phyloP scores from a whole-genome alignment of 768 basidiomycete species.

The Myochromella boudieri region DNA sequence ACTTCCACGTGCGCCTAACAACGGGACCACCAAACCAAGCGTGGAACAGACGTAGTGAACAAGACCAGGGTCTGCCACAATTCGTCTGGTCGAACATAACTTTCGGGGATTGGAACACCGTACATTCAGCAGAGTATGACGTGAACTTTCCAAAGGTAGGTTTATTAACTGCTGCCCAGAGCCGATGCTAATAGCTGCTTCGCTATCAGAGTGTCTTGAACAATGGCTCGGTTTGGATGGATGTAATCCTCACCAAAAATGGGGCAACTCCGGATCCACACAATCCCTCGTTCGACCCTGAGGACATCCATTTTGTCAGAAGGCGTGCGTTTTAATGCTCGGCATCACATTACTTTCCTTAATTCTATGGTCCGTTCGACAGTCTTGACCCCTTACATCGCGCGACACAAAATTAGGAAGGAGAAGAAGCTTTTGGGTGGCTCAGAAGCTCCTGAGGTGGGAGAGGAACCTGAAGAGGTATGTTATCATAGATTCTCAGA shows the following conservation, averaged over 20 bases:
- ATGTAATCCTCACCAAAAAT: slow-evolving; percentile 72
- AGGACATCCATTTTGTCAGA: slow-evolving; percentile 66
- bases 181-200: background rate
- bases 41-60: slow-evolving; percentile 52
- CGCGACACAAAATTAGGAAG: slow-evolving; percentile 71
- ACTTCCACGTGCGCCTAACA: slow-evolving; percentile 75
- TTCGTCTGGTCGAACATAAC: slow-evolving; percentile 79
- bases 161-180: background rate
- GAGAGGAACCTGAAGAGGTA: slow-evolving; percentile 53
- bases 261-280: slow-evolving; percentile 66
- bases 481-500: slow-evolving; percentile 1
- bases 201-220: slow-evolving; percentile 61
- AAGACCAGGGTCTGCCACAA: slow-evolving; percentile 55
- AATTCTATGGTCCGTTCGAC: background rate
- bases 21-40: slow-evolving; percentile 63
- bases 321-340: slow-evolving; percentile 55
- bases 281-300: slow-evolving; percentile 48
- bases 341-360: slow-evolving; percentile 1
- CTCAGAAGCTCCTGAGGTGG: slow-evolving; percentile 30
- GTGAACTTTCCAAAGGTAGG: slow-evolving; percentile 68
- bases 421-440: slow-evolving; percentile 75
- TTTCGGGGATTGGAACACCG: slow-evolving; percentile 74
- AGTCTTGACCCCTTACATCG: slow-evolving; percentile 88
- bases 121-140: slow-evolving; percentile 52
- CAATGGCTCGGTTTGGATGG: slow-evolving; percentile 84